Conservation (phyloP, 306 rosid genomes). For the Cicer pinnatifidum region DNA sequence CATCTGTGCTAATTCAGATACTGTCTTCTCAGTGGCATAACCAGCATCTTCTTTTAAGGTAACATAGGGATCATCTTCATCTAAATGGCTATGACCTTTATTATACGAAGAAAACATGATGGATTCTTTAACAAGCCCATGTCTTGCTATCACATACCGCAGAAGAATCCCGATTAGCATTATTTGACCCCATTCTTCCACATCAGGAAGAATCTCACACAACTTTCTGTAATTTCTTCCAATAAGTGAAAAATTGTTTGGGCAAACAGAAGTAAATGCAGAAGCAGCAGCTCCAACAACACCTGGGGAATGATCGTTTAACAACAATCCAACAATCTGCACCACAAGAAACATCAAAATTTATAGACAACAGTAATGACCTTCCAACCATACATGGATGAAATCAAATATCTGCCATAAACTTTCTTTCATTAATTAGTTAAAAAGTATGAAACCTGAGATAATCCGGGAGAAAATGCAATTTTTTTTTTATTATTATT, state of each 20-base stretch:
- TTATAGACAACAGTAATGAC: slow-evolving; percentile 32
- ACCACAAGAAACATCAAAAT: slow-evolving; percentile 34
- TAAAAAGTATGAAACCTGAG: slow-evolving; percentile 34
- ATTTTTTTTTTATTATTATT: neutral
- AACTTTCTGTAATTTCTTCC: slow-evolving; percentile 74
- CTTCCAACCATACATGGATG: slow-evolving; percentile 25
- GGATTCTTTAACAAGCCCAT: slow-evolving; percentile 87
- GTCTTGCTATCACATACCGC: slow-evolving; percentile 79
- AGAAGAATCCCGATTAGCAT: slow-evolving; percentile 84
- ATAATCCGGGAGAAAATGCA: slow-evolving; percentile 21
- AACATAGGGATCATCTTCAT: slow-evolving; percentile 49
- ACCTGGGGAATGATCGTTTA: slow-evolving; percentile 81
- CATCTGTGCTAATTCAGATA: slow-evolving; percentile 60
- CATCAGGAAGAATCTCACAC: slow-evolving; percentile 92
- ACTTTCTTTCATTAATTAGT: slow-evolving; percentile 14
- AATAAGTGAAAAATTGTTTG: slow-evolving; percentile 72
- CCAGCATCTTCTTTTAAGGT: slow-evolving; percentile 52
- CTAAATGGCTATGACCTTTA: slow-evolving; percentile 46
- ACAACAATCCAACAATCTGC: slow-evolving; percentile 80
- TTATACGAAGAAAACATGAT: slow-evolving; percentile 64
- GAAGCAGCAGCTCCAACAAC: slow-evolving; percentile 99
- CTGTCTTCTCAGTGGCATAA: slow-evolving; percentile 46
- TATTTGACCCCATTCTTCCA: slow-evolving; percentile 98
- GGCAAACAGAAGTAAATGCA: slow-evolving; percentile 90
- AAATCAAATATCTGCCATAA: slow-evolving; percentile 37